phyloP scores from a whole-genome alignment of 1,139 yeast species.

The Magnusiomyces tetraspermus region DNA sequence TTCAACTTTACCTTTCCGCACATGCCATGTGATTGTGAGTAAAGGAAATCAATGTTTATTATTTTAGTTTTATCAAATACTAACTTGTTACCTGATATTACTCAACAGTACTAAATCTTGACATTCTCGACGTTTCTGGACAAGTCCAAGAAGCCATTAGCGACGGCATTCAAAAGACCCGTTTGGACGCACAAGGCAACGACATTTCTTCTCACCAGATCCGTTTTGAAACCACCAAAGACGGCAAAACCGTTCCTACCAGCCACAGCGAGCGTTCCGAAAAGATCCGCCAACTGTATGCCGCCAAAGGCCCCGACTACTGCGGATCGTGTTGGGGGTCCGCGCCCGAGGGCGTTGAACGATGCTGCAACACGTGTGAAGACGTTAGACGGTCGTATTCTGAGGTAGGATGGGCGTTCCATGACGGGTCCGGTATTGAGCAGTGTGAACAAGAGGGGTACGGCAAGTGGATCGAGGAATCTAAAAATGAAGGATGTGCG shows the following conservation, averaged over 20 bases:
- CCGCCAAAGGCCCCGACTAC: conserved; percentile 37
- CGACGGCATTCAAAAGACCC: conserved; percentile 61
- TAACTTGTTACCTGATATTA: not conserved
- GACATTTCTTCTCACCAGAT: conserved; percentile 31
- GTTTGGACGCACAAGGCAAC: conserved; percentile 45
- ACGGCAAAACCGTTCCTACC: conserved; percentile 27
- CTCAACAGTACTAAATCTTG: conserved; percentile 37
- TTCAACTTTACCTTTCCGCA: conserved; percentile 74
- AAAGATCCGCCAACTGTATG: conserved; percentile 18
- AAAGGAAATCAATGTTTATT: not conserved
- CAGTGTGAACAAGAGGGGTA: conserved; percentile 91
- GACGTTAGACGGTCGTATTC: conserved; percentile 76
- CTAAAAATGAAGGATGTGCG: conserved; percentile 79
- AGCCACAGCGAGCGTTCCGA: conserved; percentile 22
- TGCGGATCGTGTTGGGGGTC: conserved; percentile 95
- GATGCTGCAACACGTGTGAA: conserved; percentile 80
- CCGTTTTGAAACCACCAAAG: conserved; percentile 19
- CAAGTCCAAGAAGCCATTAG: conserved; percentile 67
- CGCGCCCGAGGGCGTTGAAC: conserved; percentile 41
- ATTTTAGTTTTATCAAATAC: conserved; percentile 15
- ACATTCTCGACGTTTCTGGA: conserved; percentile 77
- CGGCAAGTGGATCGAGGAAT: conserved; percentile 47
- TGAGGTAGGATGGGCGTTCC: conserved; percentile 74
- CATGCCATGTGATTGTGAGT: conserved; percentile 60
- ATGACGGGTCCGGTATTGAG: conserved; percentile 72